These are phyloP conservation scores for Pleurotus platypus DNA, from an alignment of 768 basidiomycete species.

Conservation along the genomic window DNA sequence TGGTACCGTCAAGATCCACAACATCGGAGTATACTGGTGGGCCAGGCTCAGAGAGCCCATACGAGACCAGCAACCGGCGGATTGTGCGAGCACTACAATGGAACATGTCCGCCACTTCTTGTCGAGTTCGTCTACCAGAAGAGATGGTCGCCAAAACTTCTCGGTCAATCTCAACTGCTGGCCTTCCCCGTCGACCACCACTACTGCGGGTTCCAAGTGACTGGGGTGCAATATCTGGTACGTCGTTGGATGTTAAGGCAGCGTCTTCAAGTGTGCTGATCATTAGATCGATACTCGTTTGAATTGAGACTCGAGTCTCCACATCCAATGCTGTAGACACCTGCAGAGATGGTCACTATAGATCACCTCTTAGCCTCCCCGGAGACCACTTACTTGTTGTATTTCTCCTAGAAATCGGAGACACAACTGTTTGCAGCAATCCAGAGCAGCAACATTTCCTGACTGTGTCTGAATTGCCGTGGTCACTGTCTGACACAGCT, in stretches of 20 bases:
- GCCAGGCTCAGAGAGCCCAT: conserved; percentile 11
- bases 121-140: conserved; percentile 6
- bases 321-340: not conserved
- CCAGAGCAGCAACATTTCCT: not conserved
- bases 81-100: conserved; percentile 14
- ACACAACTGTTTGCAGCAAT: not conserved
- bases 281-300: conserved; percentile 9
- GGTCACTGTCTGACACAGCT: not conserved
- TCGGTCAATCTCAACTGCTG: conserved; percentile 20
- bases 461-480: not conserved
- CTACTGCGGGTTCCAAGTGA: not conserved
- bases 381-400: not conserved
- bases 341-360: not conserved
- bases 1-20: conserved; percentile 9
- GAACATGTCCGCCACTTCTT: conserved; percentile 10
- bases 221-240: conserved; percentile 2
- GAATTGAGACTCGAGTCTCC: not conserved
- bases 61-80: conserved; percentile 13
- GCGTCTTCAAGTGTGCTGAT: conserved; percentile 10
- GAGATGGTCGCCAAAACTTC: conserved; percentile 7
- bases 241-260: conserved; percentile 7
- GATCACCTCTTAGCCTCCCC: not conserved
- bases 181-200: conserved; percentile 19
- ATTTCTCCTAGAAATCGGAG: not conserved
- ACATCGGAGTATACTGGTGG: conserved; percentile 16